phyloP scores from a whole-genome alignment of 768 basidiomycete species.

The Boletus speciosus region DNA sequence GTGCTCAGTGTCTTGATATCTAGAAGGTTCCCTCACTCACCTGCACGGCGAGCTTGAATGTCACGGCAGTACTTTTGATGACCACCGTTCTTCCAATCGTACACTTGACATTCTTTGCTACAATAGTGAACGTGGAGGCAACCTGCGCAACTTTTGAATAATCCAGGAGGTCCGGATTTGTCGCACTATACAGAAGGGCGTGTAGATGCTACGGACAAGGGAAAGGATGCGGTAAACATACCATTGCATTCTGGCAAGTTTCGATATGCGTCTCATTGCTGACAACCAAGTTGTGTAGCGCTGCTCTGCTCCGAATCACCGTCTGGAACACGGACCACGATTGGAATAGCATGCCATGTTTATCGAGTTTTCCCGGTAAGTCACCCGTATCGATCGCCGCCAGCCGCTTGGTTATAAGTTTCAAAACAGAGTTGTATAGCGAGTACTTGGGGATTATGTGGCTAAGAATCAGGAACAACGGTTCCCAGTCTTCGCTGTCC shows the following conservation, averaged over 20 bases:
- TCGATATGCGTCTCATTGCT: conserved; percentile 14
- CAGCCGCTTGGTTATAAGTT: conserved; percentile 13
- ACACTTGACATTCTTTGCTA: conserved; percentile 29
- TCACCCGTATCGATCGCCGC: conserved; percentile 10
- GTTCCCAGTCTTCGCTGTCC: conserved; percentile 29
- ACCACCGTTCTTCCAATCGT: conserved; percentile 29
- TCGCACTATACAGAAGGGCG: conserved; percentile 14
- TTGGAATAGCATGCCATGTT: conserved; percentile 13
- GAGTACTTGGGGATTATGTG: conserved; percentile 28
- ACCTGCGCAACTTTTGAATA: conserved; percentile 26
- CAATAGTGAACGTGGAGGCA: conserved; percentile 31
- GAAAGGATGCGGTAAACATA: not conserved
- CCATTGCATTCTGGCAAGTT: conserved; percentile 27
- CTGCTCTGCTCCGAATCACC: conserved; percentile 14
- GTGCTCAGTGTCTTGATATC: not conserved
- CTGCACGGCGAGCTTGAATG: conserved; percentile 25
- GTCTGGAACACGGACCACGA: conserved; percentile 23
- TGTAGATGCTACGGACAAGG: not conserved
- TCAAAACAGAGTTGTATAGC: conserved; percentile 21
- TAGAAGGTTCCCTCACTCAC: conserved; percentile 8
- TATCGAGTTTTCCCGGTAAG: conserved; percentile 14
- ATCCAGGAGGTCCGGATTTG: conserved; percentile 23
- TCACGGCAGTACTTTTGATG: conserved; percentile 26
- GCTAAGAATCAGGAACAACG: conserved; percentile 21
- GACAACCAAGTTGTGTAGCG: conserved; percentile 5